Conservation (phyloP, 1,284 basidiomycete species). For the Malassezia yamatoensis region DNA sequence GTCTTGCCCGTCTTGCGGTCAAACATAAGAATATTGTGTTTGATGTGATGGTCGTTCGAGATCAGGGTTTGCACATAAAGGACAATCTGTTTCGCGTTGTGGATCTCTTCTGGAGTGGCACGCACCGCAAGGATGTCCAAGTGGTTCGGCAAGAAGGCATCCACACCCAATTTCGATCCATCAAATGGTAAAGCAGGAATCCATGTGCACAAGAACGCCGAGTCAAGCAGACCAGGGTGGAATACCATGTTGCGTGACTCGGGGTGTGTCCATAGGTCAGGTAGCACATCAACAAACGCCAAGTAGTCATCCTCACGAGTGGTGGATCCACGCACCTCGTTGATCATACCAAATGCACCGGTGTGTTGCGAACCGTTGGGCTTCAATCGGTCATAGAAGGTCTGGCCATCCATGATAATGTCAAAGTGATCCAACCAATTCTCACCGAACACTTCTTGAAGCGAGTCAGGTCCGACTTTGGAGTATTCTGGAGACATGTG, state of each 20-base stretch:
- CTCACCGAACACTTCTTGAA: slow-evolving; percentile 16
- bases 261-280: slow-evolving; percentile 15
- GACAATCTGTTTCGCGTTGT: slow-evolving; percentile 7
- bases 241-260: slow-evolving; percentile 15
- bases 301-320: slow-evolving; percentile 21
- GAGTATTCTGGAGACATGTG: slow-evolving; percentile 14
- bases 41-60: slow-evolving; percentile 14
- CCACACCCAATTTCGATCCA: slow-evolving; percentile 16
- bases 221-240: slow-evolving; percentile 21
- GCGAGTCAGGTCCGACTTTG: slow-evolving; percentile 10
- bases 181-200: slow-evolving; percentile 19
- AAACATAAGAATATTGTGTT: slow-evolving; percentile 21
- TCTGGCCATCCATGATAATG: slow-evolving; percentile 20
- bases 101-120: slow-evolving; percentile 17
- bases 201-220: slow-evolving; percentile 19
- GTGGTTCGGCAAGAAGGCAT: slow-evolving; percentile 17
- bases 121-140: slow-evolving; percentile 16
- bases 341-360: slow-evolving; percentile 18
- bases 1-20: slow-evolving; percentile 20
- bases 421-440: slow-evolving; percentile 19
- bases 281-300: slow-evolving; percentile 16
- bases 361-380: slow-evolving; percentile 20
- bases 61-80: slow-evolving; percentile 12
- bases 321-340: slow-evolving; percentile 16
- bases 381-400: slow-evolving; percentile 15